Evolutionary conservation across 2,329 filamentous ascomycete species (phyloP).

Genomic region (Amesomyces nigricolor): DNA sequence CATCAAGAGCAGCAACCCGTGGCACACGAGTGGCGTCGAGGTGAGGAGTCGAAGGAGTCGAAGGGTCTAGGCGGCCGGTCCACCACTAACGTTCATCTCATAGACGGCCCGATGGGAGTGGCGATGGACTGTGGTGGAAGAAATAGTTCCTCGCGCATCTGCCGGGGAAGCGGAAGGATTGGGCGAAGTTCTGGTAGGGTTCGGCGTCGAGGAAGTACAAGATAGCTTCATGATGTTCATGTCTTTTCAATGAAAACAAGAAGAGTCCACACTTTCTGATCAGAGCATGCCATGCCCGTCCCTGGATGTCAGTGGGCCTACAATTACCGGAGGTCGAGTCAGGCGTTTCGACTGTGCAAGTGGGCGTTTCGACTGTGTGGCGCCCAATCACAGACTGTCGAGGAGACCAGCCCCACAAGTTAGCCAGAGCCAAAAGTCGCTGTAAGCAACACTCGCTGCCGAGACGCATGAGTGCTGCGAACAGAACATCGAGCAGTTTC

Average conservation of each 20-base stretch:
- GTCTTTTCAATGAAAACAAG: neutral
- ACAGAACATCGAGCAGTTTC: too few species aligned
- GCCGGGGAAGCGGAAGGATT: neutral
- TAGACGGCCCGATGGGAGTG: constrained; percentile 6
- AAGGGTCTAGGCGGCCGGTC: neutral
- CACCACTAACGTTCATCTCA: neutral
- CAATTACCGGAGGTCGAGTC: constrained; percentile 10
- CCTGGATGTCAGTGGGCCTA: constrained; percentile 15
- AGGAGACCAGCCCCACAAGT: too few species aligned
- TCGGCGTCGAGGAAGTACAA: neutral
- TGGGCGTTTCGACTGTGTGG: too few species aligned
- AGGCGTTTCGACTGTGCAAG: too few species aligned
- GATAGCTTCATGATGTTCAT: neutral
- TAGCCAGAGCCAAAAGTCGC: too few species aligned
- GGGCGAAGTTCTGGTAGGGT: neutral
- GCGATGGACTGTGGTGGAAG: neutral
- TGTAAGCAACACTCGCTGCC: too few species aligned
- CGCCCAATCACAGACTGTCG: too few species aligned
- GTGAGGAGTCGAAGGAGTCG: neutral
- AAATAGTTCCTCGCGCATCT: neutral
- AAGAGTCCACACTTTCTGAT: neutral
- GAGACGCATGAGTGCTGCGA: too few species aligned
- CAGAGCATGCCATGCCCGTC: constrained; percentile 8
- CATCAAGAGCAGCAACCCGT: neutral
- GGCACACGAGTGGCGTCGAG: neutral